These are phyloP conservation scores for Ceratobasidium sp. DNA, from an alignment of 1,284 basidiomycete species.

Conservation along the genomic window DNA sequence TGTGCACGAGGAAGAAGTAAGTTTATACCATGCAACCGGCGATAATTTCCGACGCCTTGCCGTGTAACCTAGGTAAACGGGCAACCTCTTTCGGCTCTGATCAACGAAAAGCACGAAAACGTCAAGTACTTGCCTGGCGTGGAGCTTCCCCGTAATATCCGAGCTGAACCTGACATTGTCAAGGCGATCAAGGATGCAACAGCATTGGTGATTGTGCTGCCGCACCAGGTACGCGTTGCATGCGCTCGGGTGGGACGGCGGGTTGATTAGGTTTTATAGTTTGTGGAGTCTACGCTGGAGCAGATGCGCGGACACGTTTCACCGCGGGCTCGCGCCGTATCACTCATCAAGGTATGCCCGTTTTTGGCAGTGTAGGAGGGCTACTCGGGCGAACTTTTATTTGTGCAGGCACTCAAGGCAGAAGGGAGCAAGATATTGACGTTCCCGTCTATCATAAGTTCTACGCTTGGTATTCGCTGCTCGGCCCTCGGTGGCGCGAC, in stretches of 20 bases:
- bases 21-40: conserved; percentile 43
- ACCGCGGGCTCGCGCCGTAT: conserved; percentile 58
- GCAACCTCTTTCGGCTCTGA: conserved; percentile 62
- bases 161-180: conserved; percentile 60
- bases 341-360: conserved; percentile 58
- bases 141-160: conserved; percentile 61
- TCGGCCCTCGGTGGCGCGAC: conserved; percentile 66
- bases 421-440: conserved; percentile 63
- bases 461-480: conserved; percentile 60
- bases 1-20: conserved; percentile 62
- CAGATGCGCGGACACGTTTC: conserved; percentile 57
- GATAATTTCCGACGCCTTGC: background rate
- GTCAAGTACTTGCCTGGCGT: conserved; percentile 65
- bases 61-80: conserved; percentile 59
- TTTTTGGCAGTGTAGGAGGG: background rate
- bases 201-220: conserved; percentile 64
- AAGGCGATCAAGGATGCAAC: conserved; percentile 64
- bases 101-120: conserved; percentile 66
- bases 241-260: background rate
- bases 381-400: background rate
- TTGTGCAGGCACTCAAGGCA: conserved; percentile 60
- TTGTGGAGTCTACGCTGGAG: conserved; percentile 56
- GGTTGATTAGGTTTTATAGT: conserved; percentile 51
- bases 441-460: conserved; percentile 65
- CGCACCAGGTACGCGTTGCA: conserved; percentile 58